Percentiles rank a stretch among this genome's conserved stretches.
Conservation (phyloP, 2,329 filamentous ascomycete species). For the Penicillium crustosum region DNA sequence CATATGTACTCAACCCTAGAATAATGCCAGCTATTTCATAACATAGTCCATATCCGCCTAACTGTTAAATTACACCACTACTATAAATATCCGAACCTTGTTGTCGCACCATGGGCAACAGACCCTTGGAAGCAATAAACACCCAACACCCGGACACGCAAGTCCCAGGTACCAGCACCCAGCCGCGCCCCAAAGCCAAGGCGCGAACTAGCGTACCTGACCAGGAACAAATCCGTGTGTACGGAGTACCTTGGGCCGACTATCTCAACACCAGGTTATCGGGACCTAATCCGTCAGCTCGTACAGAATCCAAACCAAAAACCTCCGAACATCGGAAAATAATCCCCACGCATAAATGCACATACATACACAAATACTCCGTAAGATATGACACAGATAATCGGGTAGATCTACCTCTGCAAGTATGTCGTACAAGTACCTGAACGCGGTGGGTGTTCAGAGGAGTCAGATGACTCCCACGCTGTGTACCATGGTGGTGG, state of each 20-base stretch:
- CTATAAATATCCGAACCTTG: neutral
- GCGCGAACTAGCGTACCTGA: neutral
- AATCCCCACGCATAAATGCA: neutral
- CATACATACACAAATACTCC: neutral
- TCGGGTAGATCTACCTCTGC: constrained; percentile 3
- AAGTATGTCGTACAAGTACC: constrained; percentile 1
- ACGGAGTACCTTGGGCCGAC: neutral
- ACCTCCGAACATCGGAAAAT: constrained; percentile 11
- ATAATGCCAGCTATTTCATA: neutral
- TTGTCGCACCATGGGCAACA: neutral
- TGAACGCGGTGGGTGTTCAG: constrained; percentile 9
- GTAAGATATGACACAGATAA: neutral
- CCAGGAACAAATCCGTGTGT: neutral
- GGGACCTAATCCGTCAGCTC: neutral
- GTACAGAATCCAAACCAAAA: constrained; percentile 3
- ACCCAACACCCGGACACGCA: neutral
- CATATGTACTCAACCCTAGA: neutral
- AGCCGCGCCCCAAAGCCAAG: neutral
- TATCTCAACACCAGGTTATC: neutral
- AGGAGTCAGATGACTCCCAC: constrained; percentile 23
- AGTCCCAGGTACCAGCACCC: constrained; percentile 1
- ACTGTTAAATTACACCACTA: neutral
- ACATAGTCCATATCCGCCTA: neutral
- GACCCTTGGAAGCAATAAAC: neutral
- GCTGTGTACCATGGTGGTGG: constrained; percentile 5